phyloP scores from a whole-genome alignment of 108 stramenopile species.

The Epithemia pelagica region DNA sequence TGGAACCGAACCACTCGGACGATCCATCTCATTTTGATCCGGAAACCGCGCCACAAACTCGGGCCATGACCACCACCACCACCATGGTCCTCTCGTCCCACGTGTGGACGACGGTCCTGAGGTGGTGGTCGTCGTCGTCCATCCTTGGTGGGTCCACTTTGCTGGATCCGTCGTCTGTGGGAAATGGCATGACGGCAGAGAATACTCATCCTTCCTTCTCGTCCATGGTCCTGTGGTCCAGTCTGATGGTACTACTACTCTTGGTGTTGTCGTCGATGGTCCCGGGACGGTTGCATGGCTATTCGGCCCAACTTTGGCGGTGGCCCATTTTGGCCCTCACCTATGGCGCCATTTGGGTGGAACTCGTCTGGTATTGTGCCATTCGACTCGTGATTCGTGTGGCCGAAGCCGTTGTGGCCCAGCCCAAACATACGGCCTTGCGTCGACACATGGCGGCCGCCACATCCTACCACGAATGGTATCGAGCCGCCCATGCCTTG shows the following conservation, averaged over 20 bases:
- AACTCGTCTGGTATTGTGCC: slow-evolving; percentile 58
- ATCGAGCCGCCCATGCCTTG: slow-evolving; percentile 47
- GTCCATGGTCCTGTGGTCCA: too few relatives aligned
- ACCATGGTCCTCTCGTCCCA: too few relatives aligned
- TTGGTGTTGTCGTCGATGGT: slow-evolving; percentile 10
- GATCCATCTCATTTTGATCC: too few relatives aligned
- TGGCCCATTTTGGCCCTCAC: slow-evolving; percentile 73
- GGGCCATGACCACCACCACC: too few relatives aligned
- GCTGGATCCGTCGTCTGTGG: too few relatives aligned
- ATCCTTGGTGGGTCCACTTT: too few relatives aligned
- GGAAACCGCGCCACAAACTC: too few relatives aligned
- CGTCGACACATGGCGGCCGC: slow-evolving; percentile 47
- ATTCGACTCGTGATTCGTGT: slow-evolving; percentile 61
- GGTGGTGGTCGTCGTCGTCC: too few relatives aligned
- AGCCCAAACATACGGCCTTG: slow-evolving; percentile 58
- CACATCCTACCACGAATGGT: slow-evolving; percentile 67
- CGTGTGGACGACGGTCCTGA: too few relatives aligned
- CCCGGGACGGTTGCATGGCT: slow-evolving; percentile 67
- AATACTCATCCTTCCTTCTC: slow-evolving; percentile 37
- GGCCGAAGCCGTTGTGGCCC: slow-evolving; percentile 60
- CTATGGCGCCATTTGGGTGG: slow-evolving; percentile 63
- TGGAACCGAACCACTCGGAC: too few relatives aligned
- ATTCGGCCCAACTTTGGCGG: slow-evolving; percentile 53
- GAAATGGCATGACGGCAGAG: too few relatives aligned
- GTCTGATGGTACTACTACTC: slow-evolving; percentile 30